A percentile compares a stretch with the other conserved stretches of the same genome.
Conservation (phyloP, 306 rosid genomes). For the Aeschynomene evenia region DNA sequence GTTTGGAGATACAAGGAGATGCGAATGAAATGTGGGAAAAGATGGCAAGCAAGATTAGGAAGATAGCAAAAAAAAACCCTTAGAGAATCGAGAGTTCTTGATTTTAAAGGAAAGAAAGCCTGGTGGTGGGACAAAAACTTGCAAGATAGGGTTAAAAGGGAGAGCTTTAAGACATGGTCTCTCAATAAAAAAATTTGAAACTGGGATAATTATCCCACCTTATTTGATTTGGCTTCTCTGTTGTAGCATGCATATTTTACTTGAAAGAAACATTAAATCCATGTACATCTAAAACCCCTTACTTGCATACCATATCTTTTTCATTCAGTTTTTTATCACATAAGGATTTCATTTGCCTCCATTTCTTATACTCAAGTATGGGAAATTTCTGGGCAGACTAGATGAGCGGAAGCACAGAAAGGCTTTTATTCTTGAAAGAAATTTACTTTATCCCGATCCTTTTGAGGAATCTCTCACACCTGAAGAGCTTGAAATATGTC, state of each 20-base stretch:
- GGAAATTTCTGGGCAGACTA: constrained; percentile 63
- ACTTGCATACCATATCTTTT: neutral
- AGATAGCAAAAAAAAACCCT: too few relatives aligned
- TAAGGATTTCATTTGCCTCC: constrained; percentile 9
- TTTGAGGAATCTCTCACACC: constrained; percentile 64
- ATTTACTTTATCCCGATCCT: constrained; percentile 73
- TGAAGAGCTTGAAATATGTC: constrained; percentile 68
- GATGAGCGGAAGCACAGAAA: constrained; percentile 86
- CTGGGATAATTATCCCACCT: too few relatives aligned
- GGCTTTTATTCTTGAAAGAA: constrained; percentile 69
- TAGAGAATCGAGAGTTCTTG: too few relatives aligned
- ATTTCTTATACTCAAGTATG: neutral
- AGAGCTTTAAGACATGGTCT: too few relatives aligned
- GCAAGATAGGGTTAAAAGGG: too few relatives aligned
- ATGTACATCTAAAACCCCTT: neutral
- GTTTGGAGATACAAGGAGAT: too few relatives aligned
- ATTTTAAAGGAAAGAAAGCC: too few relatives aligned
- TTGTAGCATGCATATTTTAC: constrained; percentile 12
- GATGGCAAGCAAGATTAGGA: too few relatives aligned
- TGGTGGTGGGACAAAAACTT: too few relatives aligned
- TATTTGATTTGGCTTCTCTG: neutral
- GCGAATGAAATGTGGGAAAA: too few relatives aligned
- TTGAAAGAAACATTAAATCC: neutral
- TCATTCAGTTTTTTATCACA: neutral
- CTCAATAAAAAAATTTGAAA: too few relatives aligned